Evolutionary conservation across 768 basidiomycete species (phyloP).

Genomic region (Mycena rebaudengoi): DNA sequence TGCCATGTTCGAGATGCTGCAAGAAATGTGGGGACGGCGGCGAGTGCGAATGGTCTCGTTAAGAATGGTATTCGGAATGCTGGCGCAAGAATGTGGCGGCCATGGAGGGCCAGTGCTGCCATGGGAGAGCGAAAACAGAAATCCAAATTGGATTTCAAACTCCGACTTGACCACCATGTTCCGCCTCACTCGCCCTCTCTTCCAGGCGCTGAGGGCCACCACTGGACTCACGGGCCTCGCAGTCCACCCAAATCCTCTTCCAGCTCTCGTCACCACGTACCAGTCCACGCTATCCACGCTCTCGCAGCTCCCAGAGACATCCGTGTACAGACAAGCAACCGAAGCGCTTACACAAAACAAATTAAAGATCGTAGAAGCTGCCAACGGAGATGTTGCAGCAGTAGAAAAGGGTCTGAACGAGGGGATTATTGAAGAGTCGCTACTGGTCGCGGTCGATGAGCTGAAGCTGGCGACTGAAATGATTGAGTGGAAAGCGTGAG

Average conservation of each 20-base stretch:
- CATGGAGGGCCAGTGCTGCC: conserved; percentile 42
- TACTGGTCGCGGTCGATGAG: conserved; percentile 87
- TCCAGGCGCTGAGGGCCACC: conserved; percentile 75
- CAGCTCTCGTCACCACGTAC: conserved; percentile 79
- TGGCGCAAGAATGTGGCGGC: conserved; percentile 8
- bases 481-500: conserved; percentile 97
- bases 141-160: conserved; percentile 43
- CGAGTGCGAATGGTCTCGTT: conserved; percentile 26
- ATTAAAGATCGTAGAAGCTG: conserved; percentile 74
- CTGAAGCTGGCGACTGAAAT: conserved; percentile 79
- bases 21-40: conserved; percentile 32
- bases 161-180: conserved; percentile 67
- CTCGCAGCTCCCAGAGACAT: conserved; percentile 75
- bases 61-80: conserved; percentile 15
- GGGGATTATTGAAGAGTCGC: conserved; percentile 87
- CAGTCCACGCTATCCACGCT: conserved; percentile 77
- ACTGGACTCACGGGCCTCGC: conserved; percentile 88
- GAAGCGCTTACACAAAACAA: conserved; percentile 87
- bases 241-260: conserved; percentile 87
- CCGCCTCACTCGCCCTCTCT: conserved; percentile 76
- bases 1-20: conserved; percentile 40
- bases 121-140: conserved; percentile 34
- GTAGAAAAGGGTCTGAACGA: conserved; percentile 83
- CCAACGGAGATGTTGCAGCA: conserved; percentile 68
- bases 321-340: conserved; percentile 89